Conservation (phyloP, 257 asterid species). For the Ocimum tenuiflorum region DNA sequence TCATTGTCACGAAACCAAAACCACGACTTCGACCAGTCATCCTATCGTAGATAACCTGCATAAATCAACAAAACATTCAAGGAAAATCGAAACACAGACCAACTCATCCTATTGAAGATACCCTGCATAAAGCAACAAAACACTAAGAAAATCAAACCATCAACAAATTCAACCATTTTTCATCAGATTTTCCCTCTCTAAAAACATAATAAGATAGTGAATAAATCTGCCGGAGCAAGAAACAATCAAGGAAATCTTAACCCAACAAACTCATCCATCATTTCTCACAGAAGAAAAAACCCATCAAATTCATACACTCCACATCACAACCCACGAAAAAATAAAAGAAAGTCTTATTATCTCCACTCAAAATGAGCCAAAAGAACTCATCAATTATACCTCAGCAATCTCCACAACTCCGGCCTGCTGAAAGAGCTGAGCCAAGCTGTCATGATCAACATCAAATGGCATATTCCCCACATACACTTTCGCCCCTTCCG, state of each 20-base stretch:
- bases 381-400: conserved; percentile 30
- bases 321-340: no score
- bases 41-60: conserved; percentile 74
- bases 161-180: not conserved
- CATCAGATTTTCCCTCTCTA: not conserved
- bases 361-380: not conserved
- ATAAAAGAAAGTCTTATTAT: no score
- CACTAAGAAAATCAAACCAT: not conserved
- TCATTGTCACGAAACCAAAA: conserved; percentile 87
- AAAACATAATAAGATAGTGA: not conserved
- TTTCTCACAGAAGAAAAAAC: not conserved
- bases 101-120: no score
- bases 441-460: conserved; percentile 54
- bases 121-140: conserved; percentile 7
- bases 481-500: conserved; percentile 74
- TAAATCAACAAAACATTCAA: no score
- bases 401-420: conserved; percentile 82
- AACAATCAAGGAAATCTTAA: not conserved
- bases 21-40: conserved; percentile 74
- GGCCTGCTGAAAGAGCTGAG: conserved; percentile 62
- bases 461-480: conserved; percentile 89
- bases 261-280: not conserved
- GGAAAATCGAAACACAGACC: no score
- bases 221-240: not conserved
- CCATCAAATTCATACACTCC: no score